A percentile compares a stretch with the other conserved stretches of the same genome.
These are phyloP conservation scores for Yamadazyma laniorum DNA, from an alignment of 805 yeast species.

Conservation along the genomic window DNA sequence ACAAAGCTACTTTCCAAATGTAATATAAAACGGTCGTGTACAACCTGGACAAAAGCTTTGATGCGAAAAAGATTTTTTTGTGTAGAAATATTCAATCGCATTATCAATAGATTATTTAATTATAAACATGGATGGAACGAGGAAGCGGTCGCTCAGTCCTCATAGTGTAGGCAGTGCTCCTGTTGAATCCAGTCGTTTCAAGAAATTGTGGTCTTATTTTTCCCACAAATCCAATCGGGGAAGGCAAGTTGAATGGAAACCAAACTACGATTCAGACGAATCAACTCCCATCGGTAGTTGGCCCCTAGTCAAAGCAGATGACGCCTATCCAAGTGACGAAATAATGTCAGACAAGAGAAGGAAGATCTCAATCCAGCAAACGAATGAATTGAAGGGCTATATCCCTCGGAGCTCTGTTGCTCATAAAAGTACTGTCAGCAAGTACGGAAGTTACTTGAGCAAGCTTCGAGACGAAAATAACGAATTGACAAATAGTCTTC, in stretches of 20 bases:
- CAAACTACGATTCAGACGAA: not conserved
- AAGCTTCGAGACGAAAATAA: constrained; percentile 19
- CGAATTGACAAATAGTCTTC: constrained; percentile 19
- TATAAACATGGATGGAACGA: constrained; percentile 1
- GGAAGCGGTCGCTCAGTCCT: constrained; percentile 21
- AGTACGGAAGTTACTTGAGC: constrained; percentile 10
- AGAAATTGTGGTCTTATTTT: constrained; percentile 14
- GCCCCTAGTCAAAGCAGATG: not conserved
- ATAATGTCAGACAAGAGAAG: constrained; percentile 26
- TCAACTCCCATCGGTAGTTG: not conserved
- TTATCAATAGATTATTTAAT: not conserved
- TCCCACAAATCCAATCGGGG: constrained; percentile 2
- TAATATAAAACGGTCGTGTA: constrained; percentile 1
- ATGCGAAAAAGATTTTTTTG: constrained; percentile 5
- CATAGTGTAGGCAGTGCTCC: constrained; percentile 8
- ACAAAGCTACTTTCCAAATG: constrained; percentile 14
- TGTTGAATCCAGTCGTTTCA: not conserved
- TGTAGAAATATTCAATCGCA: constrained; percentile 2
- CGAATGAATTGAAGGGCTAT: constrained; percentile 7
- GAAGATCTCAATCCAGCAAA: constrained; percentile 23
- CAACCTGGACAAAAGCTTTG: not conserved
- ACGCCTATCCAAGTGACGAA: constrained; percentile 6
- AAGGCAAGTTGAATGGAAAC: constrained; percentile 5
- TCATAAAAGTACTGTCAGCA: constrained; percentile 6
- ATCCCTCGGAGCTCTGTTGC: constrained; percentile 28